These are phyloP conservation scores for Aureobasidium sp. DNA, from an alignment of 2,329 filamentous ascomycete genomes.

Conservation along the genomic window DNA sequence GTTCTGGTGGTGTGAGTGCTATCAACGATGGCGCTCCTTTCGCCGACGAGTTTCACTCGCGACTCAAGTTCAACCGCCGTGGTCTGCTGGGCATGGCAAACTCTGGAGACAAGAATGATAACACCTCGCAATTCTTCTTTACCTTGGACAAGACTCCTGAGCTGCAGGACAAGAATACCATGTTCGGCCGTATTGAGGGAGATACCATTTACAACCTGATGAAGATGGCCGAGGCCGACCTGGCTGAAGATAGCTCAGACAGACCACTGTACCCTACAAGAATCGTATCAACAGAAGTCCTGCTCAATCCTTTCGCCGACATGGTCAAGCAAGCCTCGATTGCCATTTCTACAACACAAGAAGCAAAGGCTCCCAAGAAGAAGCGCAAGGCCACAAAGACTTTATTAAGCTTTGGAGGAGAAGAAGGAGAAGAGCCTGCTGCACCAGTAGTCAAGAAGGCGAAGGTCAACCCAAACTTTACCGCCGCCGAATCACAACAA, in stretches of 20 bases:
- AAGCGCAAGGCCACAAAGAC: conserved; percentile 65
- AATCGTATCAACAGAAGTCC: conserved; percentile 65
- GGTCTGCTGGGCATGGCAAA: conserved; percentile 97
- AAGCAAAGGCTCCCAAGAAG: conserved; percentile 42
- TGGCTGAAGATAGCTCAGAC: conserved; percentile 68
- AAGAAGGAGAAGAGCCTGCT: conserved; percentile 52
- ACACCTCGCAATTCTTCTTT: conserved; percentile 96
- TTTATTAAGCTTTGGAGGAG: conserved; percentile 66
- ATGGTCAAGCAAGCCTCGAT: conserved; percentile 64
- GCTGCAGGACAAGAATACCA: conserved; percentile 80
- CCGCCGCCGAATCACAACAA: conserved; percentile 39
- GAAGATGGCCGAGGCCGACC: conserved; percentile 84
- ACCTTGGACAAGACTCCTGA: conserved; percentile 78
- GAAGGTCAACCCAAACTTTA: conserved; percentile 72
- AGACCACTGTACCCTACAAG: conserved; percentile 79
- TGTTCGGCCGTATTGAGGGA: conserved; percentile 87
- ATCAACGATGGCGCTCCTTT: conserved; percentile 80
- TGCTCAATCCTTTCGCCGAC: conserved; percentile 76
- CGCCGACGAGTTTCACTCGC: conserved; percentile 84
- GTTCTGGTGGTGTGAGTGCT: conserved; percentile 84
- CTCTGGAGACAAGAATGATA: conserved; percentile 66
- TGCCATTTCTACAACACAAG: conserved; percentile 43
- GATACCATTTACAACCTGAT: conserved; percentile 95
- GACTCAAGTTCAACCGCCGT: conserved; percentile 85
- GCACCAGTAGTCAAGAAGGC: conserved; percentile 62